Base-by-base conservation (phyloP, 2,329 filamentous ascomycete genomes). In the Dactylonectria estremocensis region DNA sequence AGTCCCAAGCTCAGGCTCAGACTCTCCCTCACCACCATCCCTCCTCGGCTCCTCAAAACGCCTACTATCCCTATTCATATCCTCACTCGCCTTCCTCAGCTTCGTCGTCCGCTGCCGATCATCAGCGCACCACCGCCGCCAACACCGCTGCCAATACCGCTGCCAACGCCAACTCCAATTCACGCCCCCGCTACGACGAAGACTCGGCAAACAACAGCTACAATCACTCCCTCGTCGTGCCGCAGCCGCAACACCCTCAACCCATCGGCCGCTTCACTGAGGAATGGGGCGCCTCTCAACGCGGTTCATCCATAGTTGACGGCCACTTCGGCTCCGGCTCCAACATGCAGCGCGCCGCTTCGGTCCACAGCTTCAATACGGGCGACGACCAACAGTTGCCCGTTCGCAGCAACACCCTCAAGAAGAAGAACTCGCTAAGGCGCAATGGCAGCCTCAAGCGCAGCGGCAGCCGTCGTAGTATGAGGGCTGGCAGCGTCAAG, bases 401-500 rank as follows among this genome's bases (percentile, higher is more conserved):
- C 31, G 81, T 83, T 56, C 81, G 87, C 48, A 82, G 83, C 55
- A 93, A 94, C 67, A 98, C 95, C 0, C 86, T 98, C 74, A 96
- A 94, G 85, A 98, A 98, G 86, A 96, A 94, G 82, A 85, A 85
- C 24, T 97, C 95, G 10, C 79, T 98, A 66, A 91, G 91, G 72
- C 89, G 92, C 75, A 90, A 87, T 67, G 88, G 86, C 45, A 97
- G 94, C 77, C 78, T 97, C 72, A 92, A 91, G 80, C 92, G 95
- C 74, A 95, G 91, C 78, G 87, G 90, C 71, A 98, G 95, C 81
- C 91, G 92, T 61, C 89, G 91, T 74, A 97, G 94, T 80, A 89
- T 93, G 82, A 92, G 91, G 77, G 94, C 95, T 31, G 95, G 95
- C 62, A 97, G 95, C 79, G 94, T 98, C 58, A 90, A 91, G 74